Conservation (phyloP, 495 filamentous ascomycete genomes). For the Aspergillus baeticus region DNA sequence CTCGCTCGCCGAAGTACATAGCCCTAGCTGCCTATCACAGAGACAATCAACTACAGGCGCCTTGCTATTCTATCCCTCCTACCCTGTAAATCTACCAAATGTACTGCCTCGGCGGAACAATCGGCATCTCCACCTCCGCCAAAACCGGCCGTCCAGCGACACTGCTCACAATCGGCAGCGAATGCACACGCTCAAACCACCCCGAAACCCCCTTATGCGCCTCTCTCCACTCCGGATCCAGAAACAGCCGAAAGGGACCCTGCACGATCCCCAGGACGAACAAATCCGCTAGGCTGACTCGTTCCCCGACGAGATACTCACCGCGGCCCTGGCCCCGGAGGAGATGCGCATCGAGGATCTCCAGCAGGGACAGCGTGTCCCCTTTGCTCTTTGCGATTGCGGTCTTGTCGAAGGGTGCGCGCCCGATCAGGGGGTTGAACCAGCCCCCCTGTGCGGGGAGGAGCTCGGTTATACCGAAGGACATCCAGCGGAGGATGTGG, state of each 20-base stretch:
- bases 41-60: too few species aligned
- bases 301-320: neutral
- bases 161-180: neutral
- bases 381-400: neutral
- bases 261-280: conserved; percentile 1
- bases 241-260: neutral
- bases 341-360: neutral
- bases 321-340: too few species aligned
- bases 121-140: neutral
- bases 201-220: neutral
- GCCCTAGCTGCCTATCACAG: too few species aligned
- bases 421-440: conserved; percentile 5
- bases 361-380: neutral
- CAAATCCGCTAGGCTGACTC: neutral
- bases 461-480: neutral
- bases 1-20: neutral
- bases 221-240: neutral
- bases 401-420: neutral
- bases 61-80: too few species aligned
- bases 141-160: neutral
- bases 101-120: neutral
- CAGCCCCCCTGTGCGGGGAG: neutral
- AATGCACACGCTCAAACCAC: conserved; percentile 1
- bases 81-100: neutral
- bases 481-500: conserved; percentile 2